Conservation (phyloP, 345 rosid species). For the Boechera divaricarpa region DNA sequence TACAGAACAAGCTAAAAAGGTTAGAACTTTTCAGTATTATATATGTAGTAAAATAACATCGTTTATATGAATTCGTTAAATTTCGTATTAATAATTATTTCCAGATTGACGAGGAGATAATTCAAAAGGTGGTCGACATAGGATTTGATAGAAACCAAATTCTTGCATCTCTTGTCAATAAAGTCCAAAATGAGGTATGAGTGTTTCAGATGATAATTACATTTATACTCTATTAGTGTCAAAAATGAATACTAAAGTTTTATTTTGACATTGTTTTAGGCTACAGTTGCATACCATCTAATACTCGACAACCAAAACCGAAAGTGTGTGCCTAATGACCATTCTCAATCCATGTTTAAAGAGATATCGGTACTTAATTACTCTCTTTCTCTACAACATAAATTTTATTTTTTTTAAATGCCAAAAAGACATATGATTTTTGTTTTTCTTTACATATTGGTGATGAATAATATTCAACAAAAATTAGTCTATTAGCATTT, state of each 20-base stretch:
- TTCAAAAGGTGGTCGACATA: constrained; percentile 64
- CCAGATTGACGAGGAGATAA: constrained; percentile 82
- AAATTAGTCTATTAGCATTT: too few relatives aligned
- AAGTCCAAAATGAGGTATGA: constrained; percentile 70
- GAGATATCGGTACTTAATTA: constrained; percentile 58
- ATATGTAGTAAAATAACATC: neutral
- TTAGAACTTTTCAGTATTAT: constrained; percentile 15
- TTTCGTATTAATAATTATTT: neutral
- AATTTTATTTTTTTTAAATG: too few relatives aligned
- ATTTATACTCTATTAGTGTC: neutral
- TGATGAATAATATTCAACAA: too few relatives aligned
- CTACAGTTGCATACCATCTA: constrained; percentile 80
- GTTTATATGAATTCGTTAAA: constrained; percentile 3
- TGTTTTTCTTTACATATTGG: too few relatives aligned
- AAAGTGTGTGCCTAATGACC: too few relatives aligned
- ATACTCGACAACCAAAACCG: too few relatives aligned
- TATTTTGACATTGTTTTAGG: constrained; percentile 60
- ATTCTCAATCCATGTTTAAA: constrained; percentile 62
- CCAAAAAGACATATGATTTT: too few relatives aligned
- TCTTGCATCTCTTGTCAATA: constrained; percentile 65
- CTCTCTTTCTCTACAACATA: neutral
- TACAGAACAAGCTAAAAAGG: constrained; percentile 69
- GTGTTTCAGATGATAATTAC: neutral
- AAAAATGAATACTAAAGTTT: constrained; percentile 20
- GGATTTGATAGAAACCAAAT: constrained; percentile 73